Evolutionary conservation across 164 flowering plant genomes (phyloP), one percentile per base, ranked within the genome.

Genomic region (Macadamia tetraphylla): DNA sequence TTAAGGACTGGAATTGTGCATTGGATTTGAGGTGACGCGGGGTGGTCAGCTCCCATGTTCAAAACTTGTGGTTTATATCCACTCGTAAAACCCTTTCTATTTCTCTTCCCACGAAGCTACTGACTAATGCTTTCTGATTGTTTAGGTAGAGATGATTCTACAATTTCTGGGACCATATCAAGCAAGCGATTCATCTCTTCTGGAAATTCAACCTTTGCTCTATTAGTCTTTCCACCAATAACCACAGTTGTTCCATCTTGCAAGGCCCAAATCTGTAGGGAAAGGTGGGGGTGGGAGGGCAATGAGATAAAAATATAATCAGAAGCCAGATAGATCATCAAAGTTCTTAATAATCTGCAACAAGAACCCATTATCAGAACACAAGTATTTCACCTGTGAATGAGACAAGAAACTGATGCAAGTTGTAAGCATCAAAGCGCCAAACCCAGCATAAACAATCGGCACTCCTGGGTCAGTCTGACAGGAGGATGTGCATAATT

Each of bases 391-490:
- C 59, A 92, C 98, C 97, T 94, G 99, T 42, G 97, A 68, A 76
- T 90, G 99, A 63, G 99, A 94, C 60, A 92, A 67, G 74, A 60
- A 92, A 74, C 99, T 92, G 76, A 94, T 82, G 84, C 94, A 92
- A 58, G 94, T 87, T 56, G 99, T 94, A 70, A 94, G 94, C 98
- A 94, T 94, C 14, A 92, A 75, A 73, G 86, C 82, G 60, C 99
- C 98, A 79, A 94, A 94, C 65, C 99, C 99, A 79, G 97, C 91
- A 81, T 94, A 92, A 30, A 92, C 98, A 64, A 86, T 69, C 5
- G 99, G 99, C 60, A 94, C 97, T 6, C 97, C 97, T 29, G 99
- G 99, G 69, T 94, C 99, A 78, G 88, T 94, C 97, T 94, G 88
- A 64, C 14, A 1, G 48, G 56, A 67, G 67, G 62, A 13, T 71